Conservation (phyloP, 177 flowering plant genomes). For the Tripterygium wilfordii region DNA sequence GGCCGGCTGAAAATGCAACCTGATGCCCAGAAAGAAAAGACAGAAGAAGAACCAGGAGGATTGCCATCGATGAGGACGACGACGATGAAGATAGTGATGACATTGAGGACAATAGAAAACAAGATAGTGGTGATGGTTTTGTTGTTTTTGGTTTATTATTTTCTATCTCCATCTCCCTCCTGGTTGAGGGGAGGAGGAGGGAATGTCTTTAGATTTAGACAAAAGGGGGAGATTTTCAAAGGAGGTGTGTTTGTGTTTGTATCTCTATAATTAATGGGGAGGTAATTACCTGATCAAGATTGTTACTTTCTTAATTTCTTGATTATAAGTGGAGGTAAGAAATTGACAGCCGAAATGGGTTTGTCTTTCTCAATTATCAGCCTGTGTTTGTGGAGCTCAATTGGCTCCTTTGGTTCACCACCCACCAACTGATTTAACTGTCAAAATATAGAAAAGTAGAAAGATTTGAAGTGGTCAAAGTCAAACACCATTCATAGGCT, state of each 20-base stretch:
- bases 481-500: too few species aligned
- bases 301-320: conserved; percentile 1
- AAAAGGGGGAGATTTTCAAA: too few species aligned
- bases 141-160: conserved; percentile 5
- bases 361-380: conserved; percentile 3
- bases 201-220: too few species aligned
- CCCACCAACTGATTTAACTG: too few species aligned
- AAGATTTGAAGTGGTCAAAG: too few species aligned
- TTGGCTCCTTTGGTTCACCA: too few species aligned
- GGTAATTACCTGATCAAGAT: not conserved
- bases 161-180: conserved; percentile 45
- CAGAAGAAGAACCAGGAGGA: conserved; percentile 25
- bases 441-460: too few species aligned
- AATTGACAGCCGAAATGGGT: conserved; percentile 2
- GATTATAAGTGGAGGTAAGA: conserved; percentile 4
- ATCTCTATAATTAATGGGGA: too few species aligned
- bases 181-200: conserved; percentile 19
- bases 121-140: not conserved
- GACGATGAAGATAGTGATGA: too few species aligned
- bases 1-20: not conserved
- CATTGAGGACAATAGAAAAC: too few species aligned
- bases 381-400: conserved; percentile 12
- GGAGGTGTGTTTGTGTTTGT: too few species aligned
- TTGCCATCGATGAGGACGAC: conserved; percentile 13
- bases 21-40: not conserved